These are phyloP conservation scores for Scleroderma citrinum DNA, from an alignment of 768 basidiomycete species.

Conservation along the genomic window DNA sequence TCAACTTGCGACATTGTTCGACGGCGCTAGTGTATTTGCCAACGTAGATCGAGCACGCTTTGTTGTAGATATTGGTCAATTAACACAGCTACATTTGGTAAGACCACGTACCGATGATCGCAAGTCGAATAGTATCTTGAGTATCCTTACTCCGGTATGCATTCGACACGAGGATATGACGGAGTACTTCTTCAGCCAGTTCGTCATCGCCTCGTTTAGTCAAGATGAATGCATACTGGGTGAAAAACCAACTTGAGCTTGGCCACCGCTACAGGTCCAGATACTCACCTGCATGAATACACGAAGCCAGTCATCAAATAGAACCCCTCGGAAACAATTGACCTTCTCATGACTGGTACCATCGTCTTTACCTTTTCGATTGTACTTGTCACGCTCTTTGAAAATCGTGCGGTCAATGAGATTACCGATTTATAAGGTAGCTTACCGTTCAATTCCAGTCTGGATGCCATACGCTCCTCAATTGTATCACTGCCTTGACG, in stretches of 20 bases:
- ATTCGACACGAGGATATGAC: conserved; percentile 70
- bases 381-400: conserved; percentile 52
- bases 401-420: background rate
- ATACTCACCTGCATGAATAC: conserved; percentile 73
- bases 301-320: conserved; percentile 79
- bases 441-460: conserved; percentile 70
- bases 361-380: conserved; percentile 43
- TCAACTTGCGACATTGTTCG: conserved; percentile 72
- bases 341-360: conserved; percentile 39
- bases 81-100: background rate
- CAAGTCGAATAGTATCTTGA: conserved; percentile 70
- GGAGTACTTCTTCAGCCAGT: conserved; percentile 66
- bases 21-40: conserved; percentile 54
- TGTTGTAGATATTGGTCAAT: background rate
- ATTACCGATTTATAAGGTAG: background rate
- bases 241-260: background rate
- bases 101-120: conserved; percentile 56
- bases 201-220: conserved; percentile 59
- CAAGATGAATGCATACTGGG: conserved; percentile 70
- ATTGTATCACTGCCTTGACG: conserved; percentile 44
- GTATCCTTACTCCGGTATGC: conserved; percentile 57
- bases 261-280: background rate
- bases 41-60: conserved; percentile 69
- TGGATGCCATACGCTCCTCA: conserved; percentile 67
- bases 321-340: conserved; percentile 72